phyloP scores from a whole-genome alignment of 805 yeast genomes.

The Tetrapisispora pingtungensis region DNA sequence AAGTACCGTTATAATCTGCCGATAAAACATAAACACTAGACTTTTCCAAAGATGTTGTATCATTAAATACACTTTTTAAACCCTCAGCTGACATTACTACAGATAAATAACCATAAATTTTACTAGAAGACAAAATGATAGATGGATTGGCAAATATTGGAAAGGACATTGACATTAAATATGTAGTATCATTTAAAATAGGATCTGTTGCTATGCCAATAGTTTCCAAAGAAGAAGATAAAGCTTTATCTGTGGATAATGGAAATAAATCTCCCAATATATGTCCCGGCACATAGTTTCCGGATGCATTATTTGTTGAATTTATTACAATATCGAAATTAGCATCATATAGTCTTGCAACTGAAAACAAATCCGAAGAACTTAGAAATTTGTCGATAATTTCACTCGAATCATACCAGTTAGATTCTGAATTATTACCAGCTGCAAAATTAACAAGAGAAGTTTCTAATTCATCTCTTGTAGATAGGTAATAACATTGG shows the following conservation, averaged over 20 bases:
- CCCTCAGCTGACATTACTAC: constrained; percentile 43
- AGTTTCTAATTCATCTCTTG: constrained; percentile 48
- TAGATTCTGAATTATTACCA: constrained; percentile 50
- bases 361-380: constrained; percentile 52
- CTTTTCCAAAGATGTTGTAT: constrained; percentile 33
- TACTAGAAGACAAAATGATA: constrained; percentile 46
- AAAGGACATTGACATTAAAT: constrained; percentile 63
- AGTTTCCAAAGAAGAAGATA: constrained; percentile 34
- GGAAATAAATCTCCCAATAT: constrained; percentile 39
- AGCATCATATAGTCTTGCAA: constrained; percentile 59
- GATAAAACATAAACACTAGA: constrained; percentile 27
- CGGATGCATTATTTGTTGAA: constrained; percentile 34
- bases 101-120: constrained; percentile 62
- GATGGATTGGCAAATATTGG: constrained; percentile 71
- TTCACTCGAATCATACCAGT: constrained; percentile 38
- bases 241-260: constrained; percentile 34
- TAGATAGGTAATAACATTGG: constrained; percentile 56
- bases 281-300: constrained; percentile 24
- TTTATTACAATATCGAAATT: constrained; percentile 38
- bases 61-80: constrained; percentile 32
- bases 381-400: constrained; percentile 53
- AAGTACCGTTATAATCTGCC: constrained; percentile 16
- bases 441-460: constrained; percentile 57
- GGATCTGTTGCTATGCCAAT: constrained; percentile 61
- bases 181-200: constrained; percentile 35